These are phyloP conservation scores for Deakozyma indianensis DNA, from an alignment of 805 yeast genomes.

Conservation along the genomic window DNA sequence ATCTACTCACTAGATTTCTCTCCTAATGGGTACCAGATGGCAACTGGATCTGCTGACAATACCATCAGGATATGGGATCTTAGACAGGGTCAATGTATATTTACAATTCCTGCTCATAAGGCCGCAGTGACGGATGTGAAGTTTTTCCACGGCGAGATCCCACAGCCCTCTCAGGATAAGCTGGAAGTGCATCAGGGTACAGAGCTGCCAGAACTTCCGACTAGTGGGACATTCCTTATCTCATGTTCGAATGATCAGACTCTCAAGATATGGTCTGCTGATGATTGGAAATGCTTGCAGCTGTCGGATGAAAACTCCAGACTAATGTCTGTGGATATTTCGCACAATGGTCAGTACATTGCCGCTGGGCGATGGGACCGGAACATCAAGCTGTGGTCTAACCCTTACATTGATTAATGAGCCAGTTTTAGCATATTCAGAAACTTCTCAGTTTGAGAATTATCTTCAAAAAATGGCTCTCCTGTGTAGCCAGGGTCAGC, in stretches of 20 bases:
- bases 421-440: not conserved
- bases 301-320: slow-evolving; percentile 49
- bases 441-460: not conserved
- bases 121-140: slow-evolving; percentile 54
- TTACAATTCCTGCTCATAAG: slow-evolving; percentile 59
- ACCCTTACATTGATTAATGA: not conserved
- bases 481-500: not conserved
- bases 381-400: slow-evolving; percentile 51
- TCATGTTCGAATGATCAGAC: slow-evolving; percentile 62
- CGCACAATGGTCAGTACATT: slow-evolving; percentile 27
- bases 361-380: slow-evolving; percentile 78
- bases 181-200: slow-evolving; percentile 13
- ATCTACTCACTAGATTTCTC: slow-evolving; percentile 64
- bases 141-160: slow-evolving; percentile 24
- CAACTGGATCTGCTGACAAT: slow-evolving; percentile 78
- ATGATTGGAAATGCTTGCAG: slow-evolving; percentile 48
- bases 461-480: not conserved
- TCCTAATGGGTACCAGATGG: slow-evolving; percentile 57
- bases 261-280: slow-evolving; percentile 50
- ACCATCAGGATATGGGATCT: slow-evolving; percentile 77
- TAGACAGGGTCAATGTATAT: slow-evolving; percentile 31
- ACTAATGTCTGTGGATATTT: slow-evolving; percentile 55
- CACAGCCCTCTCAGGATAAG: slow-evolving; percentile 16
- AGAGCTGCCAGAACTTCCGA: slow-evolving; percentile 9
- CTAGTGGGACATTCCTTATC: slow-evolving; percentile 34